Percentiles rank a stretch among this genome's conserved stretches.
Evolutionary conservation across 805 yeast genomes (phyloP).

Genomic region (Pichia sporocuriosa): DNA sequence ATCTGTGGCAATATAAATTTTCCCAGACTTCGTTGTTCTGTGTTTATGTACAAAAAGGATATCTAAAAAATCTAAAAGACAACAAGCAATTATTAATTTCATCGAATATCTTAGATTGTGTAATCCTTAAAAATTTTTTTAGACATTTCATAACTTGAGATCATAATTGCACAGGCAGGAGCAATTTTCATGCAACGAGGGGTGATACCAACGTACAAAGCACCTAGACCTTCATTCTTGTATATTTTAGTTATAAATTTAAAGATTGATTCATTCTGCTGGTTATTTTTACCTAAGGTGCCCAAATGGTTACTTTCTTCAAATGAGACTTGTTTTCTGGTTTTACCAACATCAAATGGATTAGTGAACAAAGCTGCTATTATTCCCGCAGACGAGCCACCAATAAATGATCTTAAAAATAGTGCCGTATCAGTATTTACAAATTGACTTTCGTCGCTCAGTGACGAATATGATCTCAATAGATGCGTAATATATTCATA

Average conservation of each 20-base stretch:
- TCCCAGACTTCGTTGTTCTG: no score
- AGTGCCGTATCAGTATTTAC: constrained; percentile 12
- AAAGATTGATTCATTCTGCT: constrained; percentile 51
- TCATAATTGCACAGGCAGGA: constrained; percentile 98
- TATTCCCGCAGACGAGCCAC: constrained; percentile 81
- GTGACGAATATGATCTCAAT: constrained; percentile 22
- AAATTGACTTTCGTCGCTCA: constrained; percentile 15
- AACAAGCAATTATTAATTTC: no score
- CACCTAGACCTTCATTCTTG: constrained; percentile 66
- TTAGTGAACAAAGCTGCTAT: constrained; percentile 84
- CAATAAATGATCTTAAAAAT: constrained; percentile 58
- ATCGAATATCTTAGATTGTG: no score
- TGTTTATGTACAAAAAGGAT: no score
- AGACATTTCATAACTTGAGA: constrained; percentile 86
- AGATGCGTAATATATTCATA: constrained; percentile 49
- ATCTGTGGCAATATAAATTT: no score
- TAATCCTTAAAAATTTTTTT: constrained; percentile 46
- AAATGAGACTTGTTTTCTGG: constrained; percentile 70
- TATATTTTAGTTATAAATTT: constrained; percentile 56
- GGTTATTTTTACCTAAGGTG: constrained; percentile 7
- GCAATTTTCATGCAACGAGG: constrained; percentile 90
- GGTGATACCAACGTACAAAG: constrained; percentile 79
- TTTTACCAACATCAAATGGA: constrained; percentile 96
- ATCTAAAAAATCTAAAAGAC: no score
- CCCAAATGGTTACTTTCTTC: constrained; percentile 23